Base-by-base conservation (phyloP, 306 rosid genomes). In the Begonia loranthoides region DNA sequence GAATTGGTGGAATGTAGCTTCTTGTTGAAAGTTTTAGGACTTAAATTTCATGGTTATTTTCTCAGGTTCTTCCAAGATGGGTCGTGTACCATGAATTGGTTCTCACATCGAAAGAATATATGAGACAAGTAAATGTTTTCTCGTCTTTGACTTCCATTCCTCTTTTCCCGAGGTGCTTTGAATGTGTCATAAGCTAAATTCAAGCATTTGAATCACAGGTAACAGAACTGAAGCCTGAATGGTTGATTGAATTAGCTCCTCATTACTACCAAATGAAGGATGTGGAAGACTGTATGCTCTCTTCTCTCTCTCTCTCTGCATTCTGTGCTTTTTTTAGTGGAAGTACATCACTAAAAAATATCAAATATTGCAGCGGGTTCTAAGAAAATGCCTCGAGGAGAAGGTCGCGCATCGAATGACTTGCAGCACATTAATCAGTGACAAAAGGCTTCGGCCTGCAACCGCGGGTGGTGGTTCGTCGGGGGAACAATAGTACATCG, bases 211-310 rank as follows among this genome's bases (percentile, higher is more conserved):
- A 54, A 50, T 69, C 65, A 28, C 77, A 88, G 95, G 79, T 80
- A 59, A 85, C 87, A 0, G 95, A 85, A 63, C 52, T 90, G 55
- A 90, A 82, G 70, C 92, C 94, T 3, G 95, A 90, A 17, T 90
- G 95, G 99, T 61, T 80, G 75, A 83, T 82, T 64, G 95, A 90
- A 78, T 82, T 90, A 55, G 99, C 95, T 52, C 99, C 95, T 5
- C 99, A 86, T 55, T 90, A 78, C 73, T 90, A 90, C 78, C 92
- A 90, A 74, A 82, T 72, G 4, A 86, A 90, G 66, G 94, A 90
- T 62, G 95, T 82, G 54, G 99, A 90, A 82, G 99, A 90, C 49
- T 11, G 95, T 82, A 84, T 36, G 79, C 40, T 63, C 56, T 58
- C 72, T 64, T 70, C 64, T 54, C 57, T 54, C 56, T 66, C 66